Percentiles rank a stretch among this genome's conserved stretches.
Conservation (phyloP, 2,329 filamentous ascomycete species). For the Whalleya microplaca region DNA sequence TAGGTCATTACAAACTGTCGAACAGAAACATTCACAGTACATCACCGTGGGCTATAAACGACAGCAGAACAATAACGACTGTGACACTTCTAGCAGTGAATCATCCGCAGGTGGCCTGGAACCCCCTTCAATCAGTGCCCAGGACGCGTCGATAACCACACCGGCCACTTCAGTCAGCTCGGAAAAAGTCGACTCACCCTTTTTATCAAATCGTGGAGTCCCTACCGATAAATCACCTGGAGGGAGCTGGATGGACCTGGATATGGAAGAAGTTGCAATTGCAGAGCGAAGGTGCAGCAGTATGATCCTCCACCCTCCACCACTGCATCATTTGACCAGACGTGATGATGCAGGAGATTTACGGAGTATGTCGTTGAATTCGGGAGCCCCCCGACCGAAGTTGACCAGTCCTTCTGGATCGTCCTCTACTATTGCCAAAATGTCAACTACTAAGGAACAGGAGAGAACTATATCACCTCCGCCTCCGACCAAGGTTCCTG, state of each 20-base stretch:
- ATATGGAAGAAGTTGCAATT: conserved; percentile 28
- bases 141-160: conserved; percentile 45
- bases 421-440: conserved; percentile 7
- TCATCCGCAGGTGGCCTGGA: conserved; percentile 41
- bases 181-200: conserved; percentile 34
- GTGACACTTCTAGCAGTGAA: conserved; percentile 39
- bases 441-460: conserved; percentile 3
- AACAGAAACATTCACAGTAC: conserved; percentile 32
- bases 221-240: conserved; percentile 26
- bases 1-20: conserved; percentile 30
- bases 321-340: conserved; percentile 13
- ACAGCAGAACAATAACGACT: conserved; percentile 32
- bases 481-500: conserved; percentile 19
- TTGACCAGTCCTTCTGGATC: conserved; percentile 12
- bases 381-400: conserved; percentile 11
- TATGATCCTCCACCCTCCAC: conserved; percentile 29
- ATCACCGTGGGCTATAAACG: conserved; percentile 24
- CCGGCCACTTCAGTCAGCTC: conserved; percentile 46
- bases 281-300: conserved; percentile 30
- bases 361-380: conserved; percentile 30
- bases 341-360: conserved; percentile 17
- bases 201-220: conserved; percentile 22
- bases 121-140: conserved; percentile 37
- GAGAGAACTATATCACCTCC: conserved; percentile 13
- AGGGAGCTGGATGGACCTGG: conserved; percentile 39